A percentile compares a stretch with the other conserved stretches of the same genome.
These are phyloP conservation scores for Eremochloa ophiuroides DNA, from an alignment of 176 grass and related monocot species.

Conservation along the genomic window DNA sequence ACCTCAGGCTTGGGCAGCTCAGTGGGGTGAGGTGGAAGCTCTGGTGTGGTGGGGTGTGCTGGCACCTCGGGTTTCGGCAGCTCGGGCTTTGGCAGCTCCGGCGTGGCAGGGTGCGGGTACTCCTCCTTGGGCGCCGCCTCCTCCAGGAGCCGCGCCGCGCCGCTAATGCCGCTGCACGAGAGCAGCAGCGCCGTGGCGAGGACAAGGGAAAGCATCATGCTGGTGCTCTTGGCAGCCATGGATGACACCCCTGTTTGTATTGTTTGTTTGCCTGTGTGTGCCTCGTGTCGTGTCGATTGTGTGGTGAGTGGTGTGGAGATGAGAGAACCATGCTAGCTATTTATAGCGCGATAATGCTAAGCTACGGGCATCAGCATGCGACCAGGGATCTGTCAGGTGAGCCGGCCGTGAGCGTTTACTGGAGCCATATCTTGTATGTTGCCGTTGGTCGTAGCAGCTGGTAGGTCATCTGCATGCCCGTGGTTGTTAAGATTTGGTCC, in stretches of 20 bases:
- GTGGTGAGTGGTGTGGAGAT: not conserved
- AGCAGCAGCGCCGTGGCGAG: not conserved
- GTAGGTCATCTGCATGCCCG: constrained; percentile 5
- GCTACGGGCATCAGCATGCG: too few relatives aligned
- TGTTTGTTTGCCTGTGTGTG: too few relatives aligned
- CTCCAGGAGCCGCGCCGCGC: not conserved
- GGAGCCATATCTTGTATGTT: not conserved
- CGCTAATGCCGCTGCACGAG: not conserved
- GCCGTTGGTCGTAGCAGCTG: not conserved
- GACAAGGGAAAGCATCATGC: not conserved
- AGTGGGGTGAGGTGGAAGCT: not conserved
- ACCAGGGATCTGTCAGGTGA: not conserved
- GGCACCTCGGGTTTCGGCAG: too few relatives aligned
- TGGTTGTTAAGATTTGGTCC: not conserved
- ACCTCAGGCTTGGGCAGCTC: not conserved
- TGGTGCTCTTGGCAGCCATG: constrained; percentile 18
- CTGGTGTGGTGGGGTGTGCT: not conserved
- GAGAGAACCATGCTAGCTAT: not conserved
- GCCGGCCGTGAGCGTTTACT: not conserved
- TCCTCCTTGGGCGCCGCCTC: not conserved
- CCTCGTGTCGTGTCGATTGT: not conserved
- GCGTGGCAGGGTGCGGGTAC: not conserved
- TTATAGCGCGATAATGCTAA: not conserved
- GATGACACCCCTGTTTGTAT: not conserved
- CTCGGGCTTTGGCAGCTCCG: not conserved